Evolutionary conservation across 306 rosid genomes (phyloP).

Genomic region (Acacia crassicarpa): DNA sequence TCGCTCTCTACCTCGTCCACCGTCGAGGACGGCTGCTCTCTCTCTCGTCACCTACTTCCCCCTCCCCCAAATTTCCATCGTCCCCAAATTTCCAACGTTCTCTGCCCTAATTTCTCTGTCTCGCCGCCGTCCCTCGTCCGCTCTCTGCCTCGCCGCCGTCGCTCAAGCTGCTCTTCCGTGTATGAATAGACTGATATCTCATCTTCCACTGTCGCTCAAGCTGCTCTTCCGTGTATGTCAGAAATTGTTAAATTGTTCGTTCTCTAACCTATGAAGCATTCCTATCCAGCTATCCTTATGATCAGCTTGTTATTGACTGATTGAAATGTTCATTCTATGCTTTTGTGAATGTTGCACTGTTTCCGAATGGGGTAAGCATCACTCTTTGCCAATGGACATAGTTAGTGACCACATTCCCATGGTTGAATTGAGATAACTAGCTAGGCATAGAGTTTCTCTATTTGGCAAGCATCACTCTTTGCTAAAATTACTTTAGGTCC

Average conservation of each 20-base stretch:
- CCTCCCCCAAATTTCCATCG: too few relatives aligned
- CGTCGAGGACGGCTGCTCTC: too few relatives aligned
- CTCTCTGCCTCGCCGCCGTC: too few relatives aligned
- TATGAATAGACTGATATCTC: not conserved
- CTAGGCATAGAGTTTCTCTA: not conserved
- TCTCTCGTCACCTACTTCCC: too few relatives aligned
- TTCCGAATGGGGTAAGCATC: not conserved
- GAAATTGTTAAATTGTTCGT: too few relatives aligned
- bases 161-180: too few relatives aligned
- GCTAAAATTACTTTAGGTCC: not conserved
- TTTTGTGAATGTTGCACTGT: slow-evolving; percentile 1
- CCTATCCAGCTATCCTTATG: not conserved
- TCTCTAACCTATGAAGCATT: slow-evolving; percentile 4
- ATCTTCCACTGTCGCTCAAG: not conserved
- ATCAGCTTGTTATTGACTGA: slow-evolving; percentile 1
- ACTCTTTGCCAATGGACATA: not conserved
- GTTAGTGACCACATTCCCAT: not conserved
- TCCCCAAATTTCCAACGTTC: too few relatives aligned
- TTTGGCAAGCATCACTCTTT: not conserved
- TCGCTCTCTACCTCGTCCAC: too few relatives aligned
- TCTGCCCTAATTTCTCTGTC: too few relatives aligned
- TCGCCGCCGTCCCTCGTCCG: too few relatives aligned
- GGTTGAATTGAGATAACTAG: not conserved
- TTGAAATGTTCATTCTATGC: slow-evolving; percentile 13
- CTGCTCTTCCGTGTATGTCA: too few relatives aligned